Conservation (phyloP, 441 rosid species). For the Euphorbia corollata region DNA sequence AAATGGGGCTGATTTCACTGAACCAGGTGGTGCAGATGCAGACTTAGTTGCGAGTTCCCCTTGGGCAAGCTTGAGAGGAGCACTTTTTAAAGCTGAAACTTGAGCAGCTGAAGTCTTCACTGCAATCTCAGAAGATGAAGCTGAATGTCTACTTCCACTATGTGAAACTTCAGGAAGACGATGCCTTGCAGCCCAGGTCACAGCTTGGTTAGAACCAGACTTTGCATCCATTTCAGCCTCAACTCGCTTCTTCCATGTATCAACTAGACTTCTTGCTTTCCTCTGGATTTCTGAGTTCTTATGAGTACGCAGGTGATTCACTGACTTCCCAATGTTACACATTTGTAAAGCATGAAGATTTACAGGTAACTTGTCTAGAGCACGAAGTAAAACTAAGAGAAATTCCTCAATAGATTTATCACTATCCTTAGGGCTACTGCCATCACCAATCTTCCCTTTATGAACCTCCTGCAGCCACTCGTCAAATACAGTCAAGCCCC, state of each 20-base stretch:
- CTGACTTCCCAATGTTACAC: constrained; percentile 92
- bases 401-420: constrained; percentile 76
- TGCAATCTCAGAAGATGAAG: constrained; percentile 63
- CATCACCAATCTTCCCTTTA: constrained; percentile 78
- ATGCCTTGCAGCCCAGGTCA: constrained; percentile 53
- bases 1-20: constrained; percentile 43
- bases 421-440: constrained; percentile 48
- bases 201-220: constrained; percentile 55
- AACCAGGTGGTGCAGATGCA: constrained; percentile 44
- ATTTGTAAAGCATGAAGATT: constrained; percentile 82
- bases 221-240: constrained; percentile 94
- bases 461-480: constrained; percentile 97
- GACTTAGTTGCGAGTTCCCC: constrained; percentile 41
- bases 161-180: constrained; percentile 57
- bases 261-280: constrained; percentile 88
- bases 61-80: constrained; percentile 43
- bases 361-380: constrained; percentile 87
- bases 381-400: constrained; percentile 67
- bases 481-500: constrained; percentile 80
- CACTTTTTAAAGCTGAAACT: constrained; percentile 49
- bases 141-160: constrained; percentile 45
- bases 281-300: constrained; percentile 79
- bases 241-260: constrained; percentile 95
- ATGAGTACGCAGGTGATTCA: constrained; percentile 75
- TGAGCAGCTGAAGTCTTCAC: constrained; percentile 51